Evolutionary conservation across 306 rosid species (phyloP).

Genomic region (Oemleria cerasiformis): DNA sequence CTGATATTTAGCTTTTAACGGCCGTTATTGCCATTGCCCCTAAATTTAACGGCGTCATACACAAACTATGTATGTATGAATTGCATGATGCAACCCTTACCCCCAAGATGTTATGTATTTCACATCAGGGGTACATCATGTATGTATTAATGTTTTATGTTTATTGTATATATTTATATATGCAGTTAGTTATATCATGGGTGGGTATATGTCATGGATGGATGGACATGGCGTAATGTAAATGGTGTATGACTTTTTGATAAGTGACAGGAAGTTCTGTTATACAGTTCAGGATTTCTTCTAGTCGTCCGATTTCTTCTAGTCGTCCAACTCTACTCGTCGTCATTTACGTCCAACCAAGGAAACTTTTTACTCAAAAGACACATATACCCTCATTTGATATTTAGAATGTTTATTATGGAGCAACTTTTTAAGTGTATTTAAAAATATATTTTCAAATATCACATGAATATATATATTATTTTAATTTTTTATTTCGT

Average conservation of each 20-base stretch:
- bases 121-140: neutral
- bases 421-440: no score
- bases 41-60: conserved; percentile 30
- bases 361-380: neutral
- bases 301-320: no score
- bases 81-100: conserved; percentile 15
- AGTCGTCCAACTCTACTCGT: neutral
- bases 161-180: neutral
- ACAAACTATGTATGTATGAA: conserved; percentile 7
- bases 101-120: conserved; percentile 7
- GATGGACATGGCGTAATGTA: neutral
- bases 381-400: neutral
- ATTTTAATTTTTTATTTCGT: no score
- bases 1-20: conserved; percentile 33
- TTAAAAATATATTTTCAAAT: no score
- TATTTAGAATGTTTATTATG: neutral
- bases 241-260: conserved; percentile 9
- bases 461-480: no score
- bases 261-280: conserved; percentile 21
- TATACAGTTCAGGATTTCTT: conserved; percentile 31
- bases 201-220: conserved; percentile 9
- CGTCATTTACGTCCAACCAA: conserved; percentile 18
- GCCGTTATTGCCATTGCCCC: conserved; percentile 23
- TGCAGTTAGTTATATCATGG: no score
- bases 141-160: neutral